Conservation (phyloP, 768 basidiomycete species). For the Suillus lakei region DNA sequence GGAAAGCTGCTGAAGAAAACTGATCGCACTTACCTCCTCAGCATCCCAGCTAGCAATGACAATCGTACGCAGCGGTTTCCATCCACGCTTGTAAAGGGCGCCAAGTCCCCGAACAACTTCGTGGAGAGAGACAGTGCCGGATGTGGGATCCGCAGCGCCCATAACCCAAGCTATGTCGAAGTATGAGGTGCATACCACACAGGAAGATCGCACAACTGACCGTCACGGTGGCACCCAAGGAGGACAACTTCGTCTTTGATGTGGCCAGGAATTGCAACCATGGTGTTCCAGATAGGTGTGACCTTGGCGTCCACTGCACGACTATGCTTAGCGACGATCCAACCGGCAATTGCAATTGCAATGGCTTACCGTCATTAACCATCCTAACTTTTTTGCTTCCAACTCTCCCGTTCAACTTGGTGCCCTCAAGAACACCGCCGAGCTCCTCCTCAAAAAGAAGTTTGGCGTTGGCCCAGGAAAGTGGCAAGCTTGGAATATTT, state of each 20-base stretch:
- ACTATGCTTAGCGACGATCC: not conserved
- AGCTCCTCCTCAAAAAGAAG: conserved; percentile 63
- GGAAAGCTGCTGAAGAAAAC: not conserved
- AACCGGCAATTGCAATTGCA: too few relatives aligned
- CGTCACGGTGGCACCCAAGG: conserved; percentile 89
- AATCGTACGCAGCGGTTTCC: conserved; percentile 74
- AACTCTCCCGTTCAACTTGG: conserved; percentile 51
- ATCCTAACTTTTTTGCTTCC: conserved; percentile 54
- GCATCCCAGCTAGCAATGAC: conserved; percentile 83
- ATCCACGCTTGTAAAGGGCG: conserved; percentile 54
- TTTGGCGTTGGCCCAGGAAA: conserved; percentile 85
- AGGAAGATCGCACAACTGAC: conserved; percentile 40
- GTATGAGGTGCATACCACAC: conserved; percentile 7
- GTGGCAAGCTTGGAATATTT: conserved; percentile 83
- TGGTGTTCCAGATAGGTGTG: conserved; percentile 90
- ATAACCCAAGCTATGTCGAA: conserved; percentile 38
- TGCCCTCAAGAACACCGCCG: conserved; percentile 42
- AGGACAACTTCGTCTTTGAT: conserved; percentile 86
- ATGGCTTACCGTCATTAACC: conserved; percentile 56
- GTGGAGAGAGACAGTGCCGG: conserved; percentile 58
- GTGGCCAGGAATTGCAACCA: conserved; percentile 82
- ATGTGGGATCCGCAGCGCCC: conserved; percentile 60
- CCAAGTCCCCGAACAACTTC: conserved; percentile 65
- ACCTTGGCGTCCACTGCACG: conserved; percentile 71
- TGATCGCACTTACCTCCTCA: conserved; percentile 54